A percentile compares a stretch with the other conserved stretches of the same genome.
These are phyloP conservation scores for Puccinia coronata DNA, from an alignment of 1,284 basidiomycete genomes.

Conservation along the genomic window DNA sequence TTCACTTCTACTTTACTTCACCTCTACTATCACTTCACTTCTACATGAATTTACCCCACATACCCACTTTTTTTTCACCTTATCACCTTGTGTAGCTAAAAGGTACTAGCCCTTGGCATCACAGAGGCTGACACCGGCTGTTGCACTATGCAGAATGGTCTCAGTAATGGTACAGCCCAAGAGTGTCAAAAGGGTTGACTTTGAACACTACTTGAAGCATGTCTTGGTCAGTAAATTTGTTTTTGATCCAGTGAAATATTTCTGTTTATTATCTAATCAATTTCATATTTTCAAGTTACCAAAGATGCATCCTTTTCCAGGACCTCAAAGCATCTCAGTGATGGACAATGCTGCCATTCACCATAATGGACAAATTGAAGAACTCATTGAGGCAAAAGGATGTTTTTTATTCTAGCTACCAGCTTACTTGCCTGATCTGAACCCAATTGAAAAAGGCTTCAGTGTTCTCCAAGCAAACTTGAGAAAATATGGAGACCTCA, in stretches of 20 bases:
- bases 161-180: neutral
- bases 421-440: neutral
- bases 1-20: too few relatives aligned
- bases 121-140: neutral
- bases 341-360: neutral
- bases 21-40: too few relatives aligned
- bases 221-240: conserved; percentile 1
- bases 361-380: neutral
- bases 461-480: neutral
- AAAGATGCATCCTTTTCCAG: neutral
- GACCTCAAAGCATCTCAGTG: neutral
- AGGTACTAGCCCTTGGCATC: too few relatives aligned
- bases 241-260: too few relatives aligned
- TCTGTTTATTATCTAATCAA: neutral
- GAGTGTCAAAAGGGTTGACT: neutral
- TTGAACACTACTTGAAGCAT: conserved; percentile 16
- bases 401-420: neutral
- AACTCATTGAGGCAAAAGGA: neutral
- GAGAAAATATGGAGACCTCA: neutral
- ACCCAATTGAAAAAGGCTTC: conserved; percentile 1
- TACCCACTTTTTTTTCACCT: too few relatives aligned
- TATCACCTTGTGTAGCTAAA: too few relatives aligned
- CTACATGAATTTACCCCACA: too few relatives aligned
- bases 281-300: neutral
- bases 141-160: neutral